phyloP scores from a whole-genome alignment of 495 filamentous ascomycete species.

The Hapsidospora chrysogenum region DNA sequence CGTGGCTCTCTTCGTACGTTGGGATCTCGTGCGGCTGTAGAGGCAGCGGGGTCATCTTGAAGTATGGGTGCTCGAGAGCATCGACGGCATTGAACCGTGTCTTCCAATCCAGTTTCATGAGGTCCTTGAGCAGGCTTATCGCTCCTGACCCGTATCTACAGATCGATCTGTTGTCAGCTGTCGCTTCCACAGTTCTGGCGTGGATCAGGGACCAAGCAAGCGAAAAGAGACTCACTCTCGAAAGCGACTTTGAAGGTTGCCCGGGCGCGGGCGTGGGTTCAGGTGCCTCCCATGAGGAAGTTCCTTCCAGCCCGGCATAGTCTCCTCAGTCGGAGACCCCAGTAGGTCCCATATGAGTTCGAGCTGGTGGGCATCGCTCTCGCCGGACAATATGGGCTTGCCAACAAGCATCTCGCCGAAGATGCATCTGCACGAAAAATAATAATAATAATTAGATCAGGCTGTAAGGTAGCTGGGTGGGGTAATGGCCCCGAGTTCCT shows the following conservation, averaged over 20 bases:
- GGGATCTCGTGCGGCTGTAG: slow-evolving; percentile 70
- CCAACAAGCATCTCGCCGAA: slow-evolving; percentile 97
- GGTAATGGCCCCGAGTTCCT: slow-evolving; percentile 6
- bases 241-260: slow-evolving; percentile 56
- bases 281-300: slow-evolving; percentile 71
- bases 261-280: slow-evolving; percentile 41
- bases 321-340: slow-evolving; percentile 76
- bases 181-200: neutral
- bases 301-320: slow-evolving; percentile 78
- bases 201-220: neutral
- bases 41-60: slow-evolving; percentile 60
- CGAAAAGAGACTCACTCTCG: slow-evolving; percentile 35
- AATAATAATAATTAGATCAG: slow-evolving; percentile 20
- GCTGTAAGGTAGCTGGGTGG: neutral
- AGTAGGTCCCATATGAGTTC: slow-evolving; percentile 88
- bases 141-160: slow-evolving; percentile 25
- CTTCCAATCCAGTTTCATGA: slow-evolving; percentile 79
- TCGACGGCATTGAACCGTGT: slow-evolving; percentile 86
- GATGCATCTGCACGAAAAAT: slow-evolving; percentile 66
- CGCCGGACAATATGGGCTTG: slow-evolving; percentile 82
- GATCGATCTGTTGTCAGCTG: too few species aligned
- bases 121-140: slow-evolving; percentile 62
- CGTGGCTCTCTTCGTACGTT: slow-evolving; percentile 83
- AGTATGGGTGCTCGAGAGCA: slow-evolving; percentile 86
- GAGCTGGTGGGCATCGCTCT: slow-evolving; percentile 75